A percentile compares a stretch with the other conserved stretches of the same genome.
Evolutionary conservation across 225 moss, liverwort and hornwort genomes (phyloP).

Genomic region (Rhytidiadelphus loreus): DNA sequence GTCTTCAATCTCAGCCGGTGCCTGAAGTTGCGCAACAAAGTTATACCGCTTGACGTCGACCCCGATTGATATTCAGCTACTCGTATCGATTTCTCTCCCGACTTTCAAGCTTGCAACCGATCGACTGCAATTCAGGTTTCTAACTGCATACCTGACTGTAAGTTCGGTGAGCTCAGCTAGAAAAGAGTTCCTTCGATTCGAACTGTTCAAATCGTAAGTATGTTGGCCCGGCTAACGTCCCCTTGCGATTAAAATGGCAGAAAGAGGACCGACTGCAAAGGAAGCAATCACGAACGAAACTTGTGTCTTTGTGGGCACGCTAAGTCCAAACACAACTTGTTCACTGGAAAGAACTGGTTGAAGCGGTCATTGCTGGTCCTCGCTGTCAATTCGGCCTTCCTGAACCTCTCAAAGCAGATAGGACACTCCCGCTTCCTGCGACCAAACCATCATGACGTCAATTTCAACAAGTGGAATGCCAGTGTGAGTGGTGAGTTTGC

Average conservation of each 20-base stretch:
- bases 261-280: not conserved
- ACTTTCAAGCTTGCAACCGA: not conserved
- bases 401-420: conserved; percentile 31
- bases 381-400: not conserved
- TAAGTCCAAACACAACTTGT: conserved; percentile 37
- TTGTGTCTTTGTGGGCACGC: conserved; percentile 26
- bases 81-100: not conserved
- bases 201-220: not conserved
- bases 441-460: not conserved
- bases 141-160: not conserved
- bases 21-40: not conserved
- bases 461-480: not conserved
- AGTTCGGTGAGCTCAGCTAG: not conserved
- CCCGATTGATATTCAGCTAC: not conserved
- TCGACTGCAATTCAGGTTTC: not conserved
- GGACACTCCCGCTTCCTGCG: conserved; percentile 51
- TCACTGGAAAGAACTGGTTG: conserved; percentile 23
- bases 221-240: not conserved
- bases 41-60: not conserved
- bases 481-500: not conserved
- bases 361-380: not conserved
- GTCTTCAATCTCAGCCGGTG: not conserved
- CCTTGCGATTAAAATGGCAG: not conserved
- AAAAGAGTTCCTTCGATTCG: not conserved
- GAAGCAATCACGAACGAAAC: not conserved